Evolutionary conservation across 2,329 filamentous ascomycete species (phyloP), one percentile per base, ranked within the genome.

Genomic region (Penicillium concentricum): DNA sequence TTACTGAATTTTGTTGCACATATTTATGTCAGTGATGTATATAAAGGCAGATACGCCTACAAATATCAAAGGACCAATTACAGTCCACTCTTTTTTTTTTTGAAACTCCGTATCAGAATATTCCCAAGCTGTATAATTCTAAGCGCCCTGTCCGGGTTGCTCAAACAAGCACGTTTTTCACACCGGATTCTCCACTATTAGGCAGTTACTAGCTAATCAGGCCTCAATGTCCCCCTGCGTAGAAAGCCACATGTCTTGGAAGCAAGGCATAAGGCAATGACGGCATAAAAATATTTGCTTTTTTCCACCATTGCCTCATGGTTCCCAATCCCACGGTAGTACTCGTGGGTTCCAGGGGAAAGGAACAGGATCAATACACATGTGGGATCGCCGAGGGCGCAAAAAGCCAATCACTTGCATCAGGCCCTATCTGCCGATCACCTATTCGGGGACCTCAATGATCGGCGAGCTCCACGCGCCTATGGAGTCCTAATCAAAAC

Each of bases 281-380:
- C 24, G 22, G 5, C 44, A 54, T 54, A 9, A n/a, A 3, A 10
- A 46, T 30, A 18, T 28, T 46, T 56, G 35, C 35, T 52, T 56
- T 42, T 30, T 18, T 13, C 16, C 18, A 22, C 13, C 24, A 26
- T 39, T 28, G 26, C 42, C 48, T 41, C 34, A 44, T 46, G 41
- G 46, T 4, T 51, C 48, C 48, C 34, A 22, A 56, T 46, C n/a
- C 47, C 26, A 56, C 42, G 20, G 41, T 46, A 46, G 26, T 9
- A 52, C 26, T 41, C 9, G 7, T 15, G 16, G 18, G 15, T 7
- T 4, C 35, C 51, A 24, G 26, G 16, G 9, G n/a, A 47, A 32
- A 43, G 32, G 30, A 24, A 16, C 37, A 51, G 30, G 26, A 48
- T 34, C 41, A 28, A 38, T 4, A 34, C n/a, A 35, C 26, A 53